Evolutionary conservation across 108 stramenopile species (phyloP).

Genomic region (Chaetoceros muelleri): DNA sequence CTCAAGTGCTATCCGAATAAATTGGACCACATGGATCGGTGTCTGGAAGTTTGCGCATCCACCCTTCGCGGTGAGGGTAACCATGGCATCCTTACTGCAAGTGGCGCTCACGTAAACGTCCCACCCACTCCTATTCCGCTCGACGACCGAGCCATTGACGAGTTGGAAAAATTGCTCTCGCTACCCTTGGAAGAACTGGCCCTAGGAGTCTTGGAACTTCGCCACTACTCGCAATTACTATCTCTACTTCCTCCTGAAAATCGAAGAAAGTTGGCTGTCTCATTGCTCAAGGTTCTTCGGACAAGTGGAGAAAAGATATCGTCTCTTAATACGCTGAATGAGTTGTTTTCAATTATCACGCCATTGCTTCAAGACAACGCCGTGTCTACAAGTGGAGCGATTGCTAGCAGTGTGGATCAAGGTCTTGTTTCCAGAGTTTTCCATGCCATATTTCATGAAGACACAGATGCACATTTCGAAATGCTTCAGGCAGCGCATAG

Average conservation of each 20-base stretch:
- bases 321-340: constrained; percentile 57
- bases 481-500: constrained; percentile 58
- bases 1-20: constrained; percentile 89
- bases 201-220: constrained; percentile 71
- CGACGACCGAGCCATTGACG: constrained; percentile 67
- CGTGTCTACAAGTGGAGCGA: constrained; percentile 8
- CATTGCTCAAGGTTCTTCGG: constrained; percentile 53
- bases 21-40: constrained; percentile 73
- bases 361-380: constrained; percentile 76
- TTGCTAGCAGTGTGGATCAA: constrained; percentile 55
- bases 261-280: constrained; percentile 65
- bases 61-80: constrained; percentile 29
- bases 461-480: constrained; percentile 82
- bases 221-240: constrained; percentile 70
- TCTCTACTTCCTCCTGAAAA: constrained; percentile 87
- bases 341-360: constrained; percentile 77
- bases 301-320: constrained; percentile 33
- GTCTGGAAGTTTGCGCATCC: constrained; percentile 63
- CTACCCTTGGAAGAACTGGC: constrained; percentile 76
- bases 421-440: constrained; percentile 83
- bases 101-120: constrained; percentile 10
- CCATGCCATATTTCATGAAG: constrained; percentile 69
- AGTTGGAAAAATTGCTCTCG: constrained; percentile 83
- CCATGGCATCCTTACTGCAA: constrained; percentile 28
- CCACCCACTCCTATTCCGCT: constrained; percentile 29